Evolutionary conservation across 805 yeast genomes (phyloP), one percentile per base, ranked within the genome.

Genomic region (Monosporozyma servazzii): DNA sequence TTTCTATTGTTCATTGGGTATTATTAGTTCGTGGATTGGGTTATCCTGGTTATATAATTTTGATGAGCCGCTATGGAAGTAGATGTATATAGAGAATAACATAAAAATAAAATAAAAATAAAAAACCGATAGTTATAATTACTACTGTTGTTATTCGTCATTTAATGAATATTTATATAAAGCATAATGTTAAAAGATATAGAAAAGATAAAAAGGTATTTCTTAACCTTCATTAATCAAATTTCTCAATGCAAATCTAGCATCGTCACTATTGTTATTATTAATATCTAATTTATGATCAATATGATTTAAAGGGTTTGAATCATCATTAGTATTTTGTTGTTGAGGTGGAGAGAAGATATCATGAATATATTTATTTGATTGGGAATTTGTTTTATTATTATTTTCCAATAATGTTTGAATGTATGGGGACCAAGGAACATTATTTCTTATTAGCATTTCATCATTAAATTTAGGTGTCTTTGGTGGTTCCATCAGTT

Each of bases 41-140:
- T 78, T 89, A 57, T 81, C 86, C 54, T 90, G 96, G 96, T 70
- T 86, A 50, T 90, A 87, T 63, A 87, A 88, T 65, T 81, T 87
- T 51, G 90, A 86, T 63, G 96, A 88, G 59, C 74, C 78, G 5
- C 72, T 85, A 2, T 84, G 89, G 88, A 47, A 49, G 18, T 48
- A 48, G 27, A 10, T 23, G 27, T 25, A 6, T 20, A 10, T 30
- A 48, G 18, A 17, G 17, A 20, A n/a, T 49, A 15, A 25, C 20
- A 25, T 44, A 41, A 13, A 21, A 21, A 41, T n/a, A n/a, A 9
- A 36, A 23, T 33, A 15, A 25, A 25, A n/a, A n/a, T n/a, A n/a
- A n/a, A n/a, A n/a, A 25, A 25, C 7, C 7, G 27, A 25, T 25
- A 30, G 23, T 18, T 30, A 29, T 48, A 5, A 18, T 25, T 21